Conservation (phyloP, 371 early-diverging fungal genomes). For the Mortierella sp. region DNA sequence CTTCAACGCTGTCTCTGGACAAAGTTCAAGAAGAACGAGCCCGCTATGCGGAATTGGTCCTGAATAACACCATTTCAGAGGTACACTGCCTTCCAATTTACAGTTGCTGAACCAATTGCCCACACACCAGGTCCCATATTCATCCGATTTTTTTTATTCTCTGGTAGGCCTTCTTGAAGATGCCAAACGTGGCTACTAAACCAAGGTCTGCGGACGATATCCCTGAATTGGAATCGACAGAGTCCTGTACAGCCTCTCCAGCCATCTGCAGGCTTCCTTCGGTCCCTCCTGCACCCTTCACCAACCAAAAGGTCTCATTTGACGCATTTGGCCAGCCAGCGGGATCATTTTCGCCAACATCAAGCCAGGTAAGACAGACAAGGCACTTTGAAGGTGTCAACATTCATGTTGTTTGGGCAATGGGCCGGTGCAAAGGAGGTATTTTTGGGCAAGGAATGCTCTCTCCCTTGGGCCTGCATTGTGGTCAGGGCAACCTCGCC, state of each 20-base stretch:
- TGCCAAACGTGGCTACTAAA: constrained; percentile 47
- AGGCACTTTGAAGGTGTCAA: too few species aligned
- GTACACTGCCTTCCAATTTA: constrained; percentile 8
- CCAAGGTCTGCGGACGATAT: constrained; percentile 34
- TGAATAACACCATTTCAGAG: constrained; percentile 42
- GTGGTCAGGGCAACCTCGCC: too few species aligned
- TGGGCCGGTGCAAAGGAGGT: too few species aligned
- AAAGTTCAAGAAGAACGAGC: constrained; percentile 21
- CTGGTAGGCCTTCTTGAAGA: constrained; percentile 36
- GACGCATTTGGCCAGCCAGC: background rate
- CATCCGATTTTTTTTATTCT: background rate
- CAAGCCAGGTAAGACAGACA: constrained; percentile 21
- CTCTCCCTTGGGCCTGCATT: too few species aligned
- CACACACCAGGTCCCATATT: background rate
- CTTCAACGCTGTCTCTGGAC: constrained; percentile 7
- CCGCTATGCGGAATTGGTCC: constrained; percentile 32
- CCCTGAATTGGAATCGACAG: constrained; percentile 8
- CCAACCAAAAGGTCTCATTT: constrained; percentile 21
- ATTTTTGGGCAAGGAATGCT: too few species aligned
- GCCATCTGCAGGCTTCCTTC: constrained; percentile 25
- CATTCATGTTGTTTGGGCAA: background rate
- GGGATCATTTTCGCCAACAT: constrained; percentile 13
- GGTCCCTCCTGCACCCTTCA: constrained; percentile 5
- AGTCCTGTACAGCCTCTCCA: background rate
- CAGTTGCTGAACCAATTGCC: too few species aligned